A percentile compares a stretch with the other conserved stretches of the same genome.
These are phyloP conservation scores for Hansenula lynferdii DNA, from an alignment of 1,139 yeast genomes.

Conservation along the genomic window DNA sequence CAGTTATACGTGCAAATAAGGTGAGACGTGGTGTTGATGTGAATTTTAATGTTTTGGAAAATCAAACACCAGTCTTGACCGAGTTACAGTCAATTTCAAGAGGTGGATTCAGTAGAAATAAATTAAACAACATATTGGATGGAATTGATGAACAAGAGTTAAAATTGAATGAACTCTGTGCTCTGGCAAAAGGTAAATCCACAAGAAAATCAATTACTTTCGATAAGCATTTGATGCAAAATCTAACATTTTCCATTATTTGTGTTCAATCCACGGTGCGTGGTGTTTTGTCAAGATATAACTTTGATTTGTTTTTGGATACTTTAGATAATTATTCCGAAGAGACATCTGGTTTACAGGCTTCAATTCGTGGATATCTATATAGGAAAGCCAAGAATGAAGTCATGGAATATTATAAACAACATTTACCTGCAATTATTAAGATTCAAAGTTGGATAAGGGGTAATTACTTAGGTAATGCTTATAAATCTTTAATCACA, in stretches of 20 bases:
- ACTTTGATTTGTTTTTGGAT: constrained; percentile 44
- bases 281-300: constrained; percentile 46
- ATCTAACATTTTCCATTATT: constrained; percentile 25
- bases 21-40: constrained; percentile 12
- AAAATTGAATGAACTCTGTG: constrained; percentile 26
- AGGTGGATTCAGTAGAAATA: constrained; percentile 46
- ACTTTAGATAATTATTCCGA: constrained; percentile 38
- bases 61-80: constrained; percentile 6
- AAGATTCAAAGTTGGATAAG: constrained; percentile 72
- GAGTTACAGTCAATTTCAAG: constrained; percentile 50
- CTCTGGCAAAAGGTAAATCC: constrained; percentile 26
- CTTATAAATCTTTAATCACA: constrained; percentile 67
- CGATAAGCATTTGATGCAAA: constrained; percentile 11
- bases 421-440: constrained; percentile 53
- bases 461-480: constrained; percentile 62
- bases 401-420: constrained; percentile 47
- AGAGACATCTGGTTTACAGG: constrained; percentile 30
- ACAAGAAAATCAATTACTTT: constrained; percentile 16
- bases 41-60: constrained; percentile 11
- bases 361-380: constrained; percentile 29
- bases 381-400: constrained; percentile 26
- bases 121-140: constrained; percentile 23
- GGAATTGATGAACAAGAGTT: constrained; percentile 14
- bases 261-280: constrained; percentile 36
- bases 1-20: constrained; percentile 21